Conservation (phyloP, 2,329 filamentous ascomycete genomes). For the Plectosphaerella cucumerina region DNA sequence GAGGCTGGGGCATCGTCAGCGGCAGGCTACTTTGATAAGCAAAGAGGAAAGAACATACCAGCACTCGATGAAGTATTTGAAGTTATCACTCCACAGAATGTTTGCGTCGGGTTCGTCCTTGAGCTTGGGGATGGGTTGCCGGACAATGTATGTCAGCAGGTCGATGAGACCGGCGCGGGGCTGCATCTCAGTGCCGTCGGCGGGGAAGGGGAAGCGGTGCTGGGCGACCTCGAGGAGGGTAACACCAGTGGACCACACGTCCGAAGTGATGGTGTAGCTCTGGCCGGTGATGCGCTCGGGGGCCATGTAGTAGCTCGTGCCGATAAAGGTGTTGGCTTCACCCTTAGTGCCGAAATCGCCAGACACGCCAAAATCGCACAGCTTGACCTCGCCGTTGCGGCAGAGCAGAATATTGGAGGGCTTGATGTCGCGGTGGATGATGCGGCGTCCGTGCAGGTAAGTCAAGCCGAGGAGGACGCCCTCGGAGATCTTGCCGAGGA, state of each 20-base stretch:
- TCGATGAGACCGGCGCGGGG: conserved; percentile 91
- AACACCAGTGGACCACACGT: conserved; percentile 97
- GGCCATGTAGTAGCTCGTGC: conserved; percentile 99
- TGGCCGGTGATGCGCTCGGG: conserved; percentile 96
- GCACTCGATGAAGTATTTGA: conserved; percentile 99
- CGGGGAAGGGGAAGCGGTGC: conserved; percentile 96
- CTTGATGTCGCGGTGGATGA: conserved; percentile 99
- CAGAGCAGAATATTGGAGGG: conserved; percentile 95
- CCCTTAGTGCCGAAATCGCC: conserved; percentile 98
- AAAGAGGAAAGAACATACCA: conserved; percentile 62
- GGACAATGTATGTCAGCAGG: conserved; percentile 93
- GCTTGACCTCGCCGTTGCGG: conserved; percentile 88
- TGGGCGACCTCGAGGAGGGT: conserved; percentile 99
- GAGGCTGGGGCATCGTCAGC: conserved; percentile 52
- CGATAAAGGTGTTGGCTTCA: conserved; percentile 98
- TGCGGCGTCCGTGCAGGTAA: conserved; percentile 91
- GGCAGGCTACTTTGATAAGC: background rate
- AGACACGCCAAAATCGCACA: conserved; percentile 97
- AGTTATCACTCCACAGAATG: conserved; percentile 93
- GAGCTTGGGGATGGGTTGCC: conserved; percentile 88
- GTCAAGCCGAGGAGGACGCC: conserved; percentile 90
- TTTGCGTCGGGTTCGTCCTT: conserved; percentile 90
- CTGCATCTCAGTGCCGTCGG: conserved; percentile 93
- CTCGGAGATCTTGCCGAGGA: conserved; percentile 93
- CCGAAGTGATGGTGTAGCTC: conserved; percentile 96